Percentiles rank a stretch among this genome's conserved stretches.
Conservation (phyloP, 306 rosid species). For the Quercus ilex region DNA sequence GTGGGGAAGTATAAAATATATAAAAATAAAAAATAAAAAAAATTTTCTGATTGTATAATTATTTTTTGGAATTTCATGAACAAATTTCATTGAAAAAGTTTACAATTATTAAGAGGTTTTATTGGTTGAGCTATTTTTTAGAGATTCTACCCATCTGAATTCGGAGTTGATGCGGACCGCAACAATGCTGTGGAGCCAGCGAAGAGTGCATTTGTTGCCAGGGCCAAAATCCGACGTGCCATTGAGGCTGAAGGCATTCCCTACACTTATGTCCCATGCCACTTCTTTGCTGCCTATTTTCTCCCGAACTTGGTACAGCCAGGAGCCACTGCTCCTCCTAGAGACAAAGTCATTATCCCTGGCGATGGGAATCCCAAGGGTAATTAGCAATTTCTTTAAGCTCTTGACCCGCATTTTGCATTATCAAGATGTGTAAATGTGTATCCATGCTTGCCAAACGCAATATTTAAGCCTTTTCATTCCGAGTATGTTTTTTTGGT, state of each 20-base stretch:
- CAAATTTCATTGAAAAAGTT: too few species aligned
- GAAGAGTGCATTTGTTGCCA: conserved; percentile 53
- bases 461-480: too few species aligned
- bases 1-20: too few species aligned
- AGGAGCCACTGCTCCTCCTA: conserved; percentile 65
- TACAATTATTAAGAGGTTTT: background rate
- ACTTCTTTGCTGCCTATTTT: conserved; percentile 69
- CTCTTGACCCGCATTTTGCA: background rate
- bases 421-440: too few species aligned
- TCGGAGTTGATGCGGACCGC: conserved; percentile 82
- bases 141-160: conserved; percentile 95
- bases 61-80: too few species aligned
- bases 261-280: conserved; percentile 53
- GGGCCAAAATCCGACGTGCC: conserved; percentile 58
- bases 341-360: conserved; percentile 56
- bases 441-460: too few species aligned
- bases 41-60: too few species aligned
- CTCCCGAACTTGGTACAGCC: conserved; percentile 72
- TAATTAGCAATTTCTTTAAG: background rate
- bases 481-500: too few species aligned
- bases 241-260: conserved; percentile 75
- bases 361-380: conserved; percentile 86
- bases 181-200: conserved; percentile 88
- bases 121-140: conserved; percentile 7
- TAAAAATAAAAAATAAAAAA: too few species aligned